Conservation (phyloP, 164 flowering plant genomes). For the Berberis vulgaris region DNA sequence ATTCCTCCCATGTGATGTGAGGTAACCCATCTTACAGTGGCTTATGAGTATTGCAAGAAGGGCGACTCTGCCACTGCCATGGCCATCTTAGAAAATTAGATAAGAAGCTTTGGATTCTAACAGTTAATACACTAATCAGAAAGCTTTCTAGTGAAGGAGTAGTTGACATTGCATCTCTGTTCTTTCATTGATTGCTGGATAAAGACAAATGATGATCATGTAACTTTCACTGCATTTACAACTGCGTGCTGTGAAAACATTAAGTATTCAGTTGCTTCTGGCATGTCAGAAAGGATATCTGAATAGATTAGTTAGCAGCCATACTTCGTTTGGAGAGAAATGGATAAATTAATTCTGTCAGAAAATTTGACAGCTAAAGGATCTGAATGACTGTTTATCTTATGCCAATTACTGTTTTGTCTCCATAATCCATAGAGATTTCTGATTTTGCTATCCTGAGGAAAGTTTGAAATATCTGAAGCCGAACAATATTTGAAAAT, state of each 20-base stretch:
- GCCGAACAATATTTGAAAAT: too few relatives aligned
- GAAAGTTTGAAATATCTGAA: too few relatives aligned
- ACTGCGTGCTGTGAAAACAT: constrained; percentile 62
- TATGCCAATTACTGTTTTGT: too few relatives aligned
- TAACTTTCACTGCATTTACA: constrained; percentile 57
- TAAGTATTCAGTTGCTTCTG: constrained; percentile 64
- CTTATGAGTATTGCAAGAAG: constrained; percentile 71
- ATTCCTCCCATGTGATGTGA: constrained; percentile 56
- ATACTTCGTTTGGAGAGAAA: background rate
- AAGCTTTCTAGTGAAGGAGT: constrained; percentile 76
- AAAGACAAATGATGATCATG: constrained; percentile 43
- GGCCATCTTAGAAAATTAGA: constrained; percentile 61
- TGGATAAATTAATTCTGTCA: background rate
- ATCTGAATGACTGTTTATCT: too few relatives aligned
- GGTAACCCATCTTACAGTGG: constrained; percentile 77
- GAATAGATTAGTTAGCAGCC: constrained; percentile 28
- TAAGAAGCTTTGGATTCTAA: constrained; percentile 57
- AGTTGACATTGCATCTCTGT: constrained; percentile 60
- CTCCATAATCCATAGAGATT: too few relatives aligned
- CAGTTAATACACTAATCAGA: constrained; percentile 61
- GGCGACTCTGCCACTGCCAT: constrained; percentile 47
- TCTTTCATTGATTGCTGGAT: constrained; percentile 57
- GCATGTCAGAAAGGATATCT: constrained; percentile 43
- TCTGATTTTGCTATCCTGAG: too few relatives aligned
- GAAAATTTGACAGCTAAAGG: too few relatives aligned